Percentiles rank a stretch among this genome's conserved stretches.
Conservation (phyloP, 2,329 filamentous ascomycete genomes). For the Calonectria fujianensis region DNA sequence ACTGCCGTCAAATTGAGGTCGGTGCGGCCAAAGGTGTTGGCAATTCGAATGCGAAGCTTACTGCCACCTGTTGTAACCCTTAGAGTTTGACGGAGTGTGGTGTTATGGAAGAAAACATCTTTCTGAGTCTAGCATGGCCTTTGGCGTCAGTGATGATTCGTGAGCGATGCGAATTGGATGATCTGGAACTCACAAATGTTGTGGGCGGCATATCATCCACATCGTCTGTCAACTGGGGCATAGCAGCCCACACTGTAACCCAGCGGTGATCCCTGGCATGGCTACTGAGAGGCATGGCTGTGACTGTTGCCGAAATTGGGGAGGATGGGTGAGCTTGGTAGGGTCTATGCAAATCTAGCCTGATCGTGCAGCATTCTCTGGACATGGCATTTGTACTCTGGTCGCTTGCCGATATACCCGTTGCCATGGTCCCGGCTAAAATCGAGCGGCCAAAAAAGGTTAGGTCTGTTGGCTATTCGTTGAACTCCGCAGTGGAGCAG, state of each 20-base stretch:
- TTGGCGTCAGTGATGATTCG: too few relatives aligned
- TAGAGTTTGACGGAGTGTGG: conserved; percentile 20
- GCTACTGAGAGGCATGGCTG: background rate
- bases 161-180: background rate
- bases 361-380: too few relatives aligned
- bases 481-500: conserved; percentile 11
- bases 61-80: background rate
- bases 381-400: background rate
- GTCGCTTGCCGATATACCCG: conserved; percentile 13
- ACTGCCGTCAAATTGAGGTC: conserved; percentile 7
- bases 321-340: background rate
- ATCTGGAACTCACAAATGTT: conserved; percentile 17
- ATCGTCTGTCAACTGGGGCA: conserved; percentile 18
- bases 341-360: background rate
- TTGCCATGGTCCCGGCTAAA: conserved; percentile 2
- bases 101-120: conserved; percentile 3
- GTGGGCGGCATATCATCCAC: conserved; percentile 17
- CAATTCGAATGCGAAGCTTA: conserved; percentile 8
- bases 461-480: background rate
- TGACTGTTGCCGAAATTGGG: background rate
- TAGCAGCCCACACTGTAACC: conserved; percentile 42
- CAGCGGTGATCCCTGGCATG: conserved; percentile 9
- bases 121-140: conserved; percentile 2
- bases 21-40: conserved; percentile 21
- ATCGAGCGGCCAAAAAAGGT: background rate